Evolutionary conservation across 371 early-diverging fungal genomes (phyloP), one percentile per base, ranked within the genome.

Genomic region (Amoeboaphelidium protococcarum): DNA sequence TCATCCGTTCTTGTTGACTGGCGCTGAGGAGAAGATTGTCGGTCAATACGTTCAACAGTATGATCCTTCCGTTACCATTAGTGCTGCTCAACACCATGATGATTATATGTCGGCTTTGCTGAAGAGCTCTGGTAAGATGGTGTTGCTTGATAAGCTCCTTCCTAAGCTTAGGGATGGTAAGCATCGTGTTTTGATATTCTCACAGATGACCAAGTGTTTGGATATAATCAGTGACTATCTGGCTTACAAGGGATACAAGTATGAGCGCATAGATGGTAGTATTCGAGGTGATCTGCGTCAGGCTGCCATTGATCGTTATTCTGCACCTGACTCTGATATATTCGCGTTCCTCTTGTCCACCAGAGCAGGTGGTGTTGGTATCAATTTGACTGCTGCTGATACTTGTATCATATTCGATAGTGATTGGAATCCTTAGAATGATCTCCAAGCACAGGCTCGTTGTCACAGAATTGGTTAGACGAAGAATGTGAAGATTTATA

Each of bases 351-450:
- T 92, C 45, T 57, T 86, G 41, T 87, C 85, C 25, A 89, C 94
- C 0, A 68, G 94, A 41, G 84, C 87, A 45, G 94, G 92, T 41
- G 92, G 94, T 13, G 69, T 95, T 3, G 96, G 92, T n/a, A 84
- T 95, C 57, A 95, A 95, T 55, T 58, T 95, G 47, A 91, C 90
- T 25, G 82, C 84, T 16, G 91, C 96, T 4, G 90, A 90, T 58
- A 89, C 89, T 0, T 85, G 86, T 48, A 80, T 91, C 45, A 86
- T 92, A 47, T 89, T 76, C 61, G 92, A 95, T 64, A 78, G 80
- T 50, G 92, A 95, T 56, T 91, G 88, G 88, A 96, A 91, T 60
- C 92, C 92, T 19, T 87, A 90, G 60, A 86, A 83, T 58, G 96
- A 95, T 61, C 57, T 89, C 48, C 91, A 96, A 63, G 96, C 96